Evolutionary conservation across 2,329 filamentous ascomycete genomes (phyloP).

Genomic region (Geosmithia flava): DNA sequence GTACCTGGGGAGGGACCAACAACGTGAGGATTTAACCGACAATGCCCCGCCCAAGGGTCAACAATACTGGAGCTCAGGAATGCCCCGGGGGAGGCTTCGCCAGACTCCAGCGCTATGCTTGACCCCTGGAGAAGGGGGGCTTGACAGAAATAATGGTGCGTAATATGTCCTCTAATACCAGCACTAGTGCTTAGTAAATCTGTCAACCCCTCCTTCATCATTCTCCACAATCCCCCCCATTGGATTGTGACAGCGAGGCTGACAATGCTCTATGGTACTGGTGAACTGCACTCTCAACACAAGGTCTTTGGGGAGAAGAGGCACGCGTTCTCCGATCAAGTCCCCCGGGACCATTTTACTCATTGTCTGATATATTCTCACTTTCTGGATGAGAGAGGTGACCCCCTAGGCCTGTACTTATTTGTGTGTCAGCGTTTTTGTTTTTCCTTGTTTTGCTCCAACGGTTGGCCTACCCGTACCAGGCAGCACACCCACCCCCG

Average conservation of each 20-base stretch:
- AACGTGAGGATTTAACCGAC: background rate
- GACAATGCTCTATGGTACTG: background rate
- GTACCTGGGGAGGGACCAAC: background rate
- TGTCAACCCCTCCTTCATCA: too few relatives aligned
- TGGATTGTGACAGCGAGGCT: background rate
- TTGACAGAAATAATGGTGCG: background rate
- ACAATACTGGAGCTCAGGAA: background rate
- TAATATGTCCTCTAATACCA: background rate
- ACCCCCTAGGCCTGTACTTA: too few relatives aligned
- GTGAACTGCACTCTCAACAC: background rate
- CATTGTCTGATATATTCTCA: too few relatives aligned
- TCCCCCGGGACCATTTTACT: too few relatives aligned
- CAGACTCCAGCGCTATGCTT: background rate
- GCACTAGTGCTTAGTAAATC: too few relatives aligned
- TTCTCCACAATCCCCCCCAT: too few relatives aligned
- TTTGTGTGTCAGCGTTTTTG: too few relatives aligned
- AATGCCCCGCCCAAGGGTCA: background rate
- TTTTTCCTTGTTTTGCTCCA: too few relatives aligned
- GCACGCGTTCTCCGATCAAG: too few relatives aligned
- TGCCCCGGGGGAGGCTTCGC: background rate
- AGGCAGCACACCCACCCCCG: too few relatives aligned
- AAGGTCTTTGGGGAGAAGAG: background rate
- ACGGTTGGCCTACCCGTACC: too few relatives aligned
- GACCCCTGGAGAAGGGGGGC: background rate
- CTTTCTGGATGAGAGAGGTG: too few relatives aligned